These are phyloP conservation scores for Moesziomyces sp. DNA, from an alignment of 1,284 basidiomycete species.

Conservation along the genomic window DNA sequence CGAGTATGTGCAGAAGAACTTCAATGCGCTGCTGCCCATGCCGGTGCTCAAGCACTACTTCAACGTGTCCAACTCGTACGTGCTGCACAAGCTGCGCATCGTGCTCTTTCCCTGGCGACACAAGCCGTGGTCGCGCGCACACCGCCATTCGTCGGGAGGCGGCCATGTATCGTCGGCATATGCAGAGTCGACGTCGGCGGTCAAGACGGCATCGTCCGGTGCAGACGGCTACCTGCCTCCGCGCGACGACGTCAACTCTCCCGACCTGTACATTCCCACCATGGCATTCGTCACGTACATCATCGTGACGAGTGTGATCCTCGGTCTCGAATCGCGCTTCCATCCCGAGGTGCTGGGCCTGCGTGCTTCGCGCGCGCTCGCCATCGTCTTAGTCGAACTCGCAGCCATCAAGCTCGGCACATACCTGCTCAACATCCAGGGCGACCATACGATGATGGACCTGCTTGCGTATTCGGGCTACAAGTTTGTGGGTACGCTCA, in stretches of 20 bases:
- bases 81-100: conserved; percentile 86
- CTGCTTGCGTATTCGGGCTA: conserved; percentile 85
- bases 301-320: conserved; percentile 81
- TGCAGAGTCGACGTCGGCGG: conserved; percentile 18
- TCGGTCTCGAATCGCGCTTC: conserved; percentile 84
- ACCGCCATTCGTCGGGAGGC: conserved; percentile 47
- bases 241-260: conserved; percentile 92
- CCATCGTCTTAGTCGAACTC: conserved; percentile 75
- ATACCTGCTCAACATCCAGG: conserved; percentile 86
- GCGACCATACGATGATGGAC: conserved; percentile 74
- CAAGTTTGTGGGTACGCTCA: conserved; percentile 80
- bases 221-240: conserved; percentile 78
- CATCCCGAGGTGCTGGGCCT: conserved; percentile 90
- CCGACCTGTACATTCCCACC: conserved; percentile 94
- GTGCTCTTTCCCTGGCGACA: conserved; percentile 97
- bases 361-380: conserved; percentile 79
- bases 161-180: conserved; percentile 27
- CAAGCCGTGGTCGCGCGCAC: conserved; percentile 64
- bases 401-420: conserved; percentile 87
- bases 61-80: conserved; percentile 96
- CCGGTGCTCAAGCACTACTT: conserved; percentile 85
- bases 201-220: conserved; percentile 25
- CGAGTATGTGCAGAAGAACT: conserved; percentile 92
- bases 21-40: conserved; percentile 58
- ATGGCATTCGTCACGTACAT: conserved; percentile 98